These are phyloP conservation scores for Colletotrichum sp. DNA, from an alignment of 2,329 filamentous ascomycete genomes.

Conservation along the genomic window DNA sequence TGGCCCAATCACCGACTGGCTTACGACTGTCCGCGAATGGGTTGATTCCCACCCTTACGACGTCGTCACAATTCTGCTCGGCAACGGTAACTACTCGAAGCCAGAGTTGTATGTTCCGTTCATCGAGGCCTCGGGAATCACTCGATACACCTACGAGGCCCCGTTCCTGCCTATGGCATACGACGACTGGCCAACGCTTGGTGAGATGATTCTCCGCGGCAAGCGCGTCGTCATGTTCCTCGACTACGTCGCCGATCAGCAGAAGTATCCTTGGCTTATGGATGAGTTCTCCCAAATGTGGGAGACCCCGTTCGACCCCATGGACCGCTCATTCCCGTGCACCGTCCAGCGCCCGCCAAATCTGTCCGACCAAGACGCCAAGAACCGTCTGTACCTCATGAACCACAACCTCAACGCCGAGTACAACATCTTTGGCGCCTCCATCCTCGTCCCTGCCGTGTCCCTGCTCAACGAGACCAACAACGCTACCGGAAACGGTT, in stretches of 20 bases:
- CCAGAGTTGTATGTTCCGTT: conserved; percentile 69
- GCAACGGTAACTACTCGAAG: conserved; percentile 78
- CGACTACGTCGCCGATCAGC: conserved; percentile 85
- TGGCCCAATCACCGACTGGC: conserved; percentile 77
- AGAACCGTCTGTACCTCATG: conserved; percentile 75
- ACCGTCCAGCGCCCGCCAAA: conserved; percentile 76
- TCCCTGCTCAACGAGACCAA: conserved; percentile 76
- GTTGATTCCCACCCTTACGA: conserved; percentile 81
- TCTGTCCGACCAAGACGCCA: conserved; percentile 56
- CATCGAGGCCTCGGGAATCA: conserved; percentile 75
- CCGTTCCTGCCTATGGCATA: conserved; percentile 72
- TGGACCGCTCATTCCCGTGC: conserved; percentile 73
- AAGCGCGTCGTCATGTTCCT: conserved; percentile 82
- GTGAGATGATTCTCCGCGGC: conserved; percentile 72
- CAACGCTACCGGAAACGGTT: conserved; percentile 66
- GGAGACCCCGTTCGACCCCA: conserved; percentile 87
- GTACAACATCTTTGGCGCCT: conserved; percentile 68
- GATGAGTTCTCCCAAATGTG: conserved; percentile 89
- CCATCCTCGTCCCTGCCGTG: conserved; percentile 74
- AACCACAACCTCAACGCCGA: conserved; percentile 93
- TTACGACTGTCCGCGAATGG: conserved; percentile 74
- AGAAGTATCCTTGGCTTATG: conserved; percentile 79
- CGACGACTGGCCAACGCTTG: conserved; percentile 83
- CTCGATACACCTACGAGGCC: conserved; percentile 76
- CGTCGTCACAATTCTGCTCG: conserved; percentile 85